A percentile compares a stretch with the other conserved stretches of the same genome.
phyloP scores from a whole-genome alignment of 2,329 filamentous ascomycete genomes.

The Achaetomium macrosporum region DNA sequence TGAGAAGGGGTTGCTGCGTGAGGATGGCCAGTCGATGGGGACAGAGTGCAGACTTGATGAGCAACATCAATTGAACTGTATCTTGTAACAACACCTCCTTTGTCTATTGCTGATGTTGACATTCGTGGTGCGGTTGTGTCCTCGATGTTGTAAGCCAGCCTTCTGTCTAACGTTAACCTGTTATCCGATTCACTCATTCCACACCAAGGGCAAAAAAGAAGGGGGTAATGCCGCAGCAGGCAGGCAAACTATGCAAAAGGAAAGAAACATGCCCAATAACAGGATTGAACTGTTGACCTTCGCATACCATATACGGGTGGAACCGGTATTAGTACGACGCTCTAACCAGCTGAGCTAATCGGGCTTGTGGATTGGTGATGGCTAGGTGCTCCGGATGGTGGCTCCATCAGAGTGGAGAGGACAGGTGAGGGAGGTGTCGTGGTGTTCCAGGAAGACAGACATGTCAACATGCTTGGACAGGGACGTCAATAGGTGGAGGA shows the following conservation, averaged over 20 bases:
- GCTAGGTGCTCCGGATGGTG: background rate
- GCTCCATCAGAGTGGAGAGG: background rate
- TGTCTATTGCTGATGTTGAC: background rate
- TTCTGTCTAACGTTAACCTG: too few relatives aligned
- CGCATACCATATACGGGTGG: constrained; percentile 14
- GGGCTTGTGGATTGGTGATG: constrained; percentile 11
- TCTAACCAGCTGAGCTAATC: constrained; percentile 22
- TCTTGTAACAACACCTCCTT: background rate
- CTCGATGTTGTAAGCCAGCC: too few relatives aligned
- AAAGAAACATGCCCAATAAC: constrained; percentile 14
- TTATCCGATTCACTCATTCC: background rate
- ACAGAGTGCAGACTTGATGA: background rate
- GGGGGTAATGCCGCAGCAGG: background rate
- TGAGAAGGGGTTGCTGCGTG: background rate
- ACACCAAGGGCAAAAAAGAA: background rate
- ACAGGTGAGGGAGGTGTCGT: too few relatives aligned
- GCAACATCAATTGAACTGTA: constrained; percentile 6
- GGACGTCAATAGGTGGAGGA: background rate
- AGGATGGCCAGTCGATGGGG: background rate
- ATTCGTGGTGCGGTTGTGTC: too few relatives aligned
- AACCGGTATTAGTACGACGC: constrained; percentile 20
- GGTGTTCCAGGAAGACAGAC: too few relatives aligned
- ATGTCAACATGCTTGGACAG: too few relatives aligned
- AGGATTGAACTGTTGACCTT: constrained; percentile 23
- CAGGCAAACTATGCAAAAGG: background rate